A percentile compares a stretch with the other conserved stretches of the same genome.
These are phyloP conservation scores for Boletus barrowsii DNA, from an alignment of 768 basidiomycete genomes.

Conservation along the genomic window DNA sequence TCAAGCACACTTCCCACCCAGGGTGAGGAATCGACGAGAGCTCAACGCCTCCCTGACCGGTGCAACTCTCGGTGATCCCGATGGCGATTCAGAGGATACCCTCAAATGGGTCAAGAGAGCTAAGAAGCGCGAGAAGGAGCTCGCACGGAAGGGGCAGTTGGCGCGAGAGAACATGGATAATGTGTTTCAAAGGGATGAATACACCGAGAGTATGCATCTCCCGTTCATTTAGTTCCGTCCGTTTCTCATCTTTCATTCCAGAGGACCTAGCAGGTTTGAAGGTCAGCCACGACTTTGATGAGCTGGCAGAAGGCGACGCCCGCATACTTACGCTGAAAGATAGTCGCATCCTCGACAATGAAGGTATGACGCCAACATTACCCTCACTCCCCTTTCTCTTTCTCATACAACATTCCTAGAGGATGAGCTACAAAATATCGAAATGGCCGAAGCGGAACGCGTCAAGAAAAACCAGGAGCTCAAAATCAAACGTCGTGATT, in stretches of 20 bases:
- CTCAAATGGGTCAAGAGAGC: slow-evolving; percentile 88
- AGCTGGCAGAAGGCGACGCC: slow-evolving; percentile 89
- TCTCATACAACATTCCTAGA: slow-evolving; percentile 46
- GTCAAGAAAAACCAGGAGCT: slow-evolving; percentile 75
- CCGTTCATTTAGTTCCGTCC: neutral
- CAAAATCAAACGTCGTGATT: slow-evolving; percentile 86
- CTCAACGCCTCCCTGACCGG: slow-evolving; percentile 91
- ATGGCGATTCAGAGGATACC: slow-evolving; percentile 73
- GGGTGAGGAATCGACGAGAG: slow-evolving; percentile 92
- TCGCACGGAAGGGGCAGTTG: slow-evolving; percentile 76
- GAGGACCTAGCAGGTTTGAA: slow-evolving; percentile 92
- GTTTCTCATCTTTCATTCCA: slow-evolving; percentile 28
- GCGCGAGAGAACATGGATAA: slow-evolving; percentile 87
- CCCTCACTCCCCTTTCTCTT: neutral
- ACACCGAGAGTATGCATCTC: slow-evolving; percentile 74
- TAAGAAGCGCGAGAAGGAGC: slow-evolving; percentile 89
- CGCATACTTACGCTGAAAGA: slow-evolving; percentile 97
- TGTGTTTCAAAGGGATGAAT: slow-evolving; percentile 64
- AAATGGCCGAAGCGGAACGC: slow-evolving; percentile 87
- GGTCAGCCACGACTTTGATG: slow-evolving; percentile 93
- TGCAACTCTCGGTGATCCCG: slow-evolving; percentile 85
- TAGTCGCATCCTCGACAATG: slow-evolving; percentile 89
- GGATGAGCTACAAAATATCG: slow-evolving; percentile 96
- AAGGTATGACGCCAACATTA: slow-evolving; percentile 55
- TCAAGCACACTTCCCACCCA: slow-evolving; percentile 49